phyloP scores from a whole-genome alignment of 202 grass and related monocot species.

The Sporobolus alterniflorus region DNA sequence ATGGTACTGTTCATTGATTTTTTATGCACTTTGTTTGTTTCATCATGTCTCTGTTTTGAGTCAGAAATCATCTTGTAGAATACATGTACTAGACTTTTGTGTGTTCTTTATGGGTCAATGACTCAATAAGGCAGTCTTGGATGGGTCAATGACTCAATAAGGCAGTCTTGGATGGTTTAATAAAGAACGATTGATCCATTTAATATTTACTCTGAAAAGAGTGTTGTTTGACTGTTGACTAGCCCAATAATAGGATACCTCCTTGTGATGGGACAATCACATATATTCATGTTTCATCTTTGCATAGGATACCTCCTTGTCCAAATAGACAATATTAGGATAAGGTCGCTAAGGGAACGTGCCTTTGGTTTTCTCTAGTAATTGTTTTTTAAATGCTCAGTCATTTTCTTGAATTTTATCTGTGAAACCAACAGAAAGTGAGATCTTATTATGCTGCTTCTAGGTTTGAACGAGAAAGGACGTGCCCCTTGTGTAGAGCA shows the following conservation, averaged over 20 bases:
- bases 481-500: conserved; percentile 89
- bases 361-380: background rate
- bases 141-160: background rate
- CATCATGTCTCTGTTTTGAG: conserved; percentile 6
- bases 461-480: conserved; percentile 95
- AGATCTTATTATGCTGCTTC: conserved; percentile 25
- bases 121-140: background rate
- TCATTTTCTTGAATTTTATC: conserved; percentile 14
- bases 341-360: background rate
- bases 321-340: background rate
- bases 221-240: background rate
- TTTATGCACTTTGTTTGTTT: conserved; percentile 14
- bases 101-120: conserved; percentile 10
- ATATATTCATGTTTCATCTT: background rate
- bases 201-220: background rate
- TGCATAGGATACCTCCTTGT: background rate
- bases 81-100: conserved; percentile 1
- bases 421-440: background rate
- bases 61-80: conserved; percentile 13
- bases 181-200: background rate
- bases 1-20: conserved; percentile 54
- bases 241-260: background rate
- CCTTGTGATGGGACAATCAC: background rate
- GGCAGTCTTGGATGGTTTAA: conserved; percentile 5
- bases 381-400: background rate